Evolutionary conservation across 352 stramenopile genomes (phyloP).

Genomic region (Pythium oligandrum): DNA sequence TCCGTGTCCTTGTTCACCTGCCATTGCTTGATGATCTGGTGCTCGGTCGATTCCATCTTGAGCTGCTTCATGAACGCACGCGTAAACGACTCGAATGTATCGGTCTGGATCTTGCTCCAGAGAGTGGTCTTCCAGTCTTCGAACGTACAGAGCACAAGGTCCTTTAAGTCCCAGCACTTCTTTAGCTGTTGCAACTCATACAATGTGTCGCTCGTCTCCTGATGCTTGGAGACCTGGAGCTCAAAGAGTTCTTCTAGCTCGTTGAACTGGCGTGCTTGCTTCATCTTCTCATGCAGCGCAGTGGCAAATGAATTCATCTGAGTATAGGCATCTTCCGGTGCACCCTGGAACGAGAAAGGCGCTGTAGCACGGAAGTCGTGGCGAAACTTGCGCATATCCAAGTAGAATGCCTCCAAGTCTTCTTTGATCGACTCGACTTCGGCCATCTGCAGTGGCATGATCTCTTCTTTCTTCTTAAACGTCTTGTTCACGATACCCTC

Average conservation of each 20-base stretch:
- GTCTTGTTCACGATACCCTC: constrained; percentile 98
- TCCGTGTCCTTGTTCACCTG: constrained; percentile 87
- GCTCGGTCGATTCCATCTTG: constrained; percentile 74
- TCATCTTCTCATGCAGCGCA: constrained; percentile 70
- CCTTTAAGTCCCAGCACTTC: constrained; percentile 85
- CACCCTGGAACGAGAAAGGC: constrained; percentile 91
- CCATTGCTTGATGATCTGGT: constrained; percentile 85
- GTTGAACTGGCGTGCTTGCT: constrained; percentile 81
- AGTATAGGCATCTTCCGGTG: constrained; percentile 76
- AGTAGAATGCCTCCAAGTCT: constrained; percentile 93
- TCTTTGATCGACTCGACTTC: constrained; percentile 93
- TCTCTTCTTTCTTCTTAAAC: constrained; percentile 98
- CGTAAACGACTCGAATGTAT: constrained; percentile 71
- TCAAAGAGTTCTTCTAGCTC: constrained; percentile 86
- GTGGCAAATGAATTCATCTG: constrained; percentile 79
- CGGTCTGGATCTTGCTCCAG: constrained; percentile 80
- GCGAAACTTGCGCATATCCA: constrained; percentile 93
- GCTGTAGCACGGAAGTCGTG: constrained; percentile 92
- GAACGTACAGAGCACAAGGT: constrained; percentile 76
- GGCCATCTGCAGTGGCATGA: constrained; percentile 95
- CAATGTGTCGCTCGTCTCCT: constrained; percentile 85
- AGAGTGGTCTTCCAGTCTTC: constrained; percentile 84
- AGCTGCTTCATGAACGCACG: constrained; percentile 83
- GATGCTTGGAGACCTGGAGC: constrained; percentile 83
- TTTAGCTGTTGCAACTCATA: constrained; percentile 86